phyloP scores from a whole-genome alignment of 257 asterid species.

The Anisodus tanguticus region DNA sequence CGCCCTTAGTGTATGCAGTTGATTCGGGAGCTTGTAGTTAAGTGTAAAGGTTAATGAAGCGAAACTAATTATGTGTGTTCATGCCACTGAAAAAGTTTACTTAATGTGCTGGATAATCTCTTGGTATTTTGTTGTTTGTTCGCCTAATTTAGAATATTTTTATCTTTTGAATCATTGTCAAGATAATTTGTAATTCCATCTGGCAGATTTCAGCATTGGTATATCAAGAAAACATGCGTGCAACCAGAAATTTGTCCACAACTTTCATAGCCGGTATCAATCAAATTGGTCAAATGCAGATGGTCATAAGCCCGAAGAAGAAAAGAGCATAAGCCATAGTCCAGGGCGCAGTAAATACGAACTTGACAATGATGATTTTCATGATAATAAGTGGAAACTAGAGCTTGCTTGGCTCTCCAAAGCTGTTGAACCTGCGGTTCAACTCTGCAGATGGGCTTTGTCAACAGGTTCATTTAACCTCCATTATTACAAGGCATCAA shows the following conservation, averaged over 20 bases:
- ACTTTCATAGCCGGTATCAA: constrained; percentile 53
- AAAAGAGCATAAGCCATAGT: constrained; percentile 28
- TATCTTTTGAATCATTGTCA: neutral
- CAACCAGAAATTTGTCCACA: constrained; percentile 36
- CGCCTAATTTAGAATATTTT: neutral
- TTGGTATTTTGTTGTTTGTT: neutral
- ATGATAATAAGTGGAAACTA: constrained; percentile 65
- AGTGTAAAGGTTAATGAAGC: constrained; percentile 5
- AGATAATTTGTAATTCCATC: constrained; percentile 12
- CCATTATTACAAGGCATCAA: neutral
- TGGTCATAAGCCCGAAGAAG: constrained; percentile 2
- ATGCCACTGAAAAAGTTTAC: neutral
- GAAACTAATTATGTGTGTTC: neutral
- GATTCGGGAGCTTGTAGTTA: neutral
- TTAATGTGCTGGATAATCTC: neutral
- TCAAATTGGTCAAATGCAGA: constrained; percentile 54
- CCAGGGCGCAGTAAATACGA: constrained; percentile 37
- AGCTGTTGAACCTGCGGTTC: constrained; percentile 90
- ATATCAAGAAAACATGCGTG: constrained; percentile 41
- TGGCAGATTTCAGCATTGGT: constrained; percentile 54
- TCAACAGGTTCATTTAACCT: constrained; percentile 58
- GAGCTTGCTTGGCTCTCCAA: constrained; percentile 83
- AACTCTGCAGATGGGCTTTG: constrained; percentile 78
- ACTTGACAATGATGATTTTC: constrained; percentile 49
- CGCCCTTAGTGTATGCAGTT: neutral